Evolutionary conservation across 2,329 filamentous ascomycete genomes (phyloP).

Genomic region (Cadophora sp.): DNA sequence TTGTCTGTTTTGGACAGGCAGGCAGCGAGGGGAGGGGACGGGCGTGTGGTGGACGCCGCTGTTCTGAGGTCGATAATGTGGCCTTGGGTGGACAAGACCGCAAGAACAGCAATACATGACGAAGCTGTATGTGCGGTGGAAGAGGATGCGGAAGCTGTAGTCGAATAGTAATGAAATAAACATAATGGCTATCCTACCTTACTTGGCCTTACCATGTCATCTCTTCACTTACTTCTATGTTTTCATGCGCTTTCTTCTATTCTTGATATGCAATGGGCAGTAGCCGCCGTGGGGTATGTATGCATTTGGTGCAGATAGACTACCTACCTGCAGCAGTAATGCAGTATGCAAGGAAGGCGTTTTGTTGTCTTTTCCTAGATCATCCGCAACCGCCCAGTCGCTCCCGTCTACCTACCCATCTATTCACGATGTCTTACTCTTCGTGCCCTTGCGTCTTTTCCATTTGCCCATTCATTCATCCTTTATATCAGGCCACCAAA

Average conservation of each 20-base stretch:
- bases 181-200: neutral
- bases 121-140: neutral
- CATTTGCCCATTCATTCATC: too few relatives aligned
- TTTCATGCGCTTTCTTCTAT: neutral
- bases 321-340: too few relatives aligned
- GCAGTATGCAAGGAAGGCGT: neutral
- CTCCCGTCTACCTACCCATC: too few relatives aligned
- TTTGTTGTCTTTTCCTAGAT: neutral
- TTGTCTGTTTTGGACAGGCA: too few relatives aligned
- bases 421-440: too few relatives aligned
- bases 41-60: neutral
- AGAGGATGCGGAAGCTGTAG: neutral
- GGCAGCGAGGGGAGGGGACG: neutral
- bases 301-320: neutral
- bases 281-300: too few relatives aligned
- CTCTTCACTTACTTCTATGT: neutral
- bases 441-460: too few relatives aligned
- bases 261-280: neutral
- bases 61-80: too few relatives aligned
- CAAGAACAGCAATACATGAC: neutral
- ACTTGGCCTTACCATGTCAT: neutral
- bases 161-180: conserved; percentile 15
- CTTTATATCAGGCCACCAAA: too few relatives aligned
- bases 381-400: too few relatives aligned
- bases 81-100: neutral